Conservation (phyloP, 2,329 filamentous ascomycete genomes). For the Stagonosporopsis rhizophila region DNA sequence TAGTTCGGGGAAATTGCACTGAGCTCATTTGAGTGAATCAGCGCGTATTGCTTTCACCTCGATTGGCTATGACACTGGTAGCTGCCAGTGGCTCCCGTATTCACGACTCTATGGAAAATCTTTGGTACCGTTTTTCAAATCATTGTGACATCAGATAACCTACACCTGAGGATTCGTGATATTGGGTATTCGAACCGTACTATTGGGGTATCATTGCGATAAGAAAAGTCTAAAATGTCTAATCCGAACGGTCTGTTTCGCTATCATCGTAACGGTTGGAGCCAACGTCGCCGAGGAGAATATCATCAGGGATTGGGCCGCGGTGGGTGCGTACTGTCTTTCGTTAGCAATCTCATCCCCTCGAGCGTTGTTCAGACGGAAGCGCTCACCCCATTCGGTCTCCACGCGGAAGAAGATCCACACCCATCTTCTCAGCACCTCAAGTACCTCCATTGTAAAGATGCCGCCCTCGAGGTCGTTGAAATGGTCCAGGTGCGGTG, state of each 20-base stretch:
- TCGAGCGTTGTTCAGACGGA: background rate
- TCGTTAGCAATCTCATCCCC: slow-evolving; percentile 18
- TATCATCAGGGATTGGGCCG: slow-evolving; percentile 69
- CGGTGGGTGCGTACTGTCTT: slow-evolving; percentile 60
- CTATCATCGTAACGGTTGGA: slow-evolving; percentile 71
- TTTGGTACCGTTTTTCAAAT: background rate
- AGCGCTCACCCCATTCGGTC: slow-evolving; percentile 79
- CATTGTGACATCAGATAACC: background rate
- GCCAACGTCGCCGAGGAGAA: slow-evolving; percentile 70
- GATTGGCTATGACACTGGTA: too few species aligned
- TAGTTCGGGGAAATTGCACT: too few species aligned
- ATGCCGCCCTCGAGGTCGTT: slow-evolving; percentile 88
- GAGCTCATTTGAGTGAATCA: too few species aligned
- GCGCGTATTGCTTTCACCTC: too few species aligned
- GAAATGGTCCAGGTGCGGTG: slow-evolving; percentile 80
- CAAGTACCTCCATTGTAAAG: slow-evolving; percentile 84
- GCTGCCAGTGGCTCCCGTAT: background rate
- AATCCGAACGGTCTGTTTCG: slow-evolving; percentile 29
- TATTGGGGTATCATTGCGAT: slow-evolving; percentile 9
- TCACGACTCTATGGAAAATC: background rate
- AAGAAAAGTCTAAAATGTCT: background rate
- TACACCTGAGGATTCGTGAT: background rate
- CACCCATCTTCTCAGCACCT: slow-evolving; percentile 88
- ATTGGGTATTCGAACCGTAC: background rate
- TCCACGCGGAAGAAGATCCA: slow-evolving; percentile 98